Evolutionary conservation across 768 basidiomycete species (phyloP), one percentile per base, ranked within the genome.

Genomic region (Porpolomopsis calyptriformis): DNA sequence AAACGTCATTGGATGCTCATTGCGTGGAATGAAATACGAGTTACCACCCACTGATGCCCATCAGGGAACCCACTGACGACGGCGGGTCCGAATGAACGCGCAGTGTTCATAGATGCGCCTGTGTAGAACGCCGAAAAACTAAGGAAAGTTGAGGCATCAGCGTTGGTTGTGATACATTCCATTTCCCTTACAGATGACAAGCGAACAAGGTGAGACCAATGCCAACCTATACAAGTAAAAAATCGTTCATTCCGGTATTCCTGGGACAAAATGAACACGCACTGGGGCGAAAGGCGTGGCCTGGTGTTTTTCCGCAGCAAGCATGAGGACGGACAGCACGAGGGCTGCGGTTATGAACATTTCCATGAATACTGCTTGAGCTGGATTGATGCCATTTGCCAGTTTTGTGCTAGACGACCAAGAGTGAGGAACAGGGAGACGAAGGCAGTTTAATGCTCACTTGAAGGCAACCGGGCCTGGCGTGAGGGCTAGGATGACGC

Each of bases 271-370:
- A 34, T 9, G 12, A n/a, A 24, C 14, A 55, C 62, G 37, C 50
- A 79, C 77, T n/a, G 82, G 82, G 16, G 80, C 80, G 53, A 82
- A 79, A 0, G 81, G 76, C 1, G 80, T 83, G 2, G 68, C 66
- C 22, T 66, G 63, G 52, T 82, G 81, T 60, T 83, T 83, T 60
- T 83, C 82, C 12, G 76, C 77, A 3, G 82, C 82, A 20, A 84
- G 59, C 79, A 84, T 82, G 50, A 83, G 71, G n/a, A 82, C 77
- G 4, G 82, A 66, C 11, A 81, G 59, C 35, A 77, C 72, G 33
- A 83, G 66, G 12, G 68, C 66, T 10, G 74, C 66, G 11, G 80
- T 82, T 52, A 76, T 72, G 60, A 83, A 82, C 72, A 81, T 78
- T 57, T 84, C 81, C 49, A 83, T 80, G 58, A 82, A 83, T 14